A percentile compares a stretch with the other conserved stretches of the same genome.
These are phyloP conservation scores for Sonneratia caseolaris DNA, from an alignment of 345 rosid species.

Conservation along the genomic window DNA sequence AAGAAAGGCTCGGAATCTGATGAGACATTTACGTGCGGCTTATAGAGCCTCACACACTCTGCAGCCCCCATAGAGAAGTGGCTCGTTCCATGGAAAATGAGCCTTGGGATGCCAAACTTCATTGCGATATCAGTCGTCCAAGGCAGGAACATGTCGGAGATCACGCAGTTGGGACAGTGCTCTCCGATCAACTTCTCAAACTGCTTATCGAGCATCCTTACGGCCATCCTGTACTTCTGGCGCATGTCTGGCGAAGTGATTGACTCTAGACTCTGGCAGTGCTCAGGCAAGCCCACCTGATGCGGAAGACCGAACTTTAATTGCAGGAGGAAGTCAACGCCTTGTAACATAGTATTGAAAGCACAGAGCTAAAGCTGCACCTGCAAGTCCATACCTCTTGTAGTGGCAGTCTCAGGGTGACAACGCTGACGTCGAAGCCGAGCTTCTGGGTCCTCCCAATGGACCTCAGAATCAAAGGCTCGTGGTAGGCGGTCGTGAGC, in stretches of 20 bases:
- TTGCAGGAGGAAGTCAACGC: no score
- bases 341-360: no score
- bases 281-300: conserved; percentile 15
- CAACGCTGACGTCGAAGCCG: conserved; percentile 15
- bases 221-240: conserved; percentile 8
- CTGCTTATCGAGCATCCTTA: conserved; percentile 16
- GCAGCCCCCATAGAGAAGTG: conserved; percentile 11
- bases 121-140: conserved; percentile 23
- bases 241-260: background rate
- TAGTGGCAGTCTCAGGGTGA: conserved; percentile 13
- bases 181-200: conserved; percentile 17
- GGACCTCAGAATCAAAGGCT: conserved; percentile 12
- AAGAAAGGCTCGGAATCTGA: conserved; percentile 24
- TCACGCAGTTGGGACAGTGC: conserved; percentile 15
- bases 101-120: conserved; percentile 25
- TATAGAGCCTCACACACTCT: conserved; percentile 1
- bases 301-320: no score
- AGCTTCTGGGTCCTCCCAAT: conserved; percentile 5
- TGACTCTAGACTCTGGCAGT: conserved; percentile 7
- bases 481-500: conserved; percentile 23
- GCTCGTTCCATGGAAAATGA: conserved; percentile 27
- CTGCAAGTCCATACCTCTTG: background rate
- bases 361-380: background rate
- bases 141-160: conserved; percentile 23
- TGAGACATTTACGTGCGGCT: conserved; percentile 15